Evolutionary conservation across 2,329 filamentous ascomycete genomes (phyloP), one percentile per base, ranked within the genome.

Genomic region (Ceratocystis variospora): DNA sequence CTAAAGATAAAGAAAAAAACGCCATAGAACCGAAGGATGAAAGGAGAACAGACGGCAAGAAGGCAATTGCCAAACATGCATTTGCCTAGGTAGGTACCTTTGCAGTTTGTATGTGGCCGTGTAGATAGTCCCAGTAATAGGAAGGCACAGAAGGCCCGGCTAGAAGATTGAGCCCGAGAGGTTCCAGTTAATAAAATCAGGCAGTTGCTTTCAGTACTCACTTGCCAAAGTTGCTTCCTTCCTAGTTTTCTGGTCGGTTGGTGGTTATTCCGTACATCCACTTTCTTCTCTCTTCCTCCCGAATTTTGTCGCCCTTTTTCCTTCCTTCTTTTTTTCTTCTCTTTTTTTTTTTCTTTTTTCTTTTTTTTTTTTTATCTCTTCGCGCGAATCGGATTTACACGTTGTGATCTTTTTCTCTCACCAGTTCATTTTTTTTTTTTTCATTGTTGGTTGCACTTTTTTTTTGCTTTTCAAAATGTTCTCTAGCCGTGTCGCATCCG

Each of bases 331-430:
- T 61, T 63, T 63, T 63, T 63, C 22, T 44, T 63, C 62, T 37
- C 48, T 67, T 61, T 62, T 45, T 45, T 65, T 61, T 62, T 45
- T 45, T 65, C n/a, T 57, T 57, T 59, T 22, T 48, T 66, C 1
- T 22, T 22, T 22, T 22, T 22, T 22, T 22, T 22, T 22, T 22
- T 22, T 22, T 22, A 44, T 65, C 28, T 48, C 62, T 65, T 67
- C 66, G 68, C 66, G 68, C 68, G 65, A 61, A 67, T 67, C 68
- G 59, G 69, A 68, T 71, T 68, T 67, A 19, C 48, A 48, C 57
- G 25, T 63, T 61, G 41, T 64, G 50, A 22, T 50, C 41, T 37
- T 33, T 61, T 57, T 55, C 37, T 67, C 41, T 64, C 57, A 61
- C n/a, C 41, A 22, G 28, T 48, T 46, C 48, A n/a, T 61, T 64